phyloP scores from a whole-genome alignment of 1,284 basidiomycete genomes.

The Ceratorhiza oryzae-sativae region DNA sequence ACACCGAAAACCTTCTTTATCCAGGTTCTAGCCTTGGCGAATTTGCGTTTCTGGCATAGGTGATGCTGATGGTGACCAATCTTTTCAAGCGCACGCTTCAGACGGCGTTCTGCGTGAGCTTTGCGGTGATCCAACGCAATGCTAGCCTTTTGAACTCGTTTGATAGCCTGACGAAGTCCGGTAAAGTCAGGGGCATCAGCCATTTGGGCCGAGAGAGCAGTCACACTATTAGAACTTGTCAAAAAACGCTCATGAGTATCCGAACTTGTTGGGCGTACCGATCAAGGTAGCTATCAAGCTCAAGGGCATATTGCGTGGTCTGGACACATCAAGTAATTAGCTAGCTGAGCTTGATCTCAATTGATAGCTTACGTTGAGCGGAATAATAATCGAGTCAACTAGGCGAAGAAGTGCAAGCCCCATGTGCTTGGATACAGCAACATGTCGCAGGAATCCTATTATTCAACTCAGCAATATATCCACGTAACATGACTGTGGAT shows the following conservation, averaged over 20 bases:
- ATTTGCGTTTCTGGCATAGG: slow-evolving; percentile 14
- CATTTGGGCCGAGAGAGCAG: slow-evolving; percentile 46
- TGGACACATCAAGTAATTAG: slow-evolving; percentile 67
- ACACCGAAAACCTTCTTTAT: slow-evolving; percentile 41
- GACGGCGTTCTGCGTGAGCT: slow-evolving; percentile 45
- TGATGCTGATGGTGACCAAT: slow-evolving; percentile 43
- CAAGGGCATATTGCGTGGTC: slow-evolving; percentile 74
- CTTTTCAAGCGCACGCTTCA: slow-evolving; percentile 56
- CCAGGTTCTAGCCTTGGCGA: slow-evolving; percentile 34
- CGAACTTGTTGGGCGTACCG: slow-evolving; percentile 52
- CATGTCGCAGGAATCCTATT: slow-evolving; percentile 51
- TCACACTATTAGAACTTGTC: slow-evolving; percentile 59
- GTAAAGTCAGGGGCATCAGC: slow-evolving; percentile 55
- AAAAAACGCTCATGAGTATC: neutral
- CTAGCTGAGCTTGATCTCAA: neutral
- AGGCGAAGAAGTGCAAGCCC: slow-evolving; percentile 69
- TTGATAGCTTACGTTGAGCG: slow-evolving; percentile 23
- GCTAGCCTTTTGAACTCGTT: slow-evolving; percentile 61
- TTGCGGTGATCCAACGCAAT: slow-evolving; percentile 64
- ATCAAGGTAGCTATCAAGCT: slow-evolving; percentile 67
- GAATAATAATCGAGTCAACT: slow-evolving; percentile 61
- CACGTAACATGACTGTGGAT: slow-evolving; percentile 51
- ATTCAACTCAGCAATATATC: neutral
- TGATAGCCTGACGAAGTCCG: slow-evolving; percentile 59
- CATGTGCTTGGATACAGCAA: slow-evolving; percentile 70